Base-by-base conservation (phyloP, 2,329 filamentous ascomycete species). In the Lecanicillium sp. region DNA sequence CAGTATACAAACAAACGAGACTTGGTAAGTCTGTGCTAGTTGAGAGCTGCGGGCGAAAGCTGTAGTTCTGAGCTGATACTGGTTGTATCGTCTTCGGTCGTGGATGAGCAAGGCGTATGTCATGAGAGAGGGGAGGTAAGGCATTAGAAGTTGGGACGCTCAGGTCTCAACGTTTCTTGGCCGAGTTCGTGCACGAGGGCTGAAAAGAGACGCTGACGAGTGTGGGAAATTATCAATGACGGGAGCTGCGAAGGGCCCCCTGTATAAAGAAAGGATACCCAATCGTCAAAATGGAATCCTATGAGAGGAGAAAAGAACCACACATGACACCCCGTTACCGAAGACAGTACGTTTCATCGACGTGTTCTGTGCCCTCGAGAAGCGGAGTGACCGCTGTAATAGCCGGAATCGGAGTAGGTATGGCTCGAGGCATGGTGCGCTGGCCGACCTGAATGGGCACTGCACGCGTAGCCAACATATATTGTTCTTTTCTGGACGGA, bases 401-500 rank as follows among this genome's bases (percentile, higher is more conserved):
- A 75, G 41, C 70, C 70, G 6, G 71, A 74, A 56, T 75, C 71
- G 14, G 71, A 69, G 51, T 76, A 74, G 37, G 48, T 56, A 44
- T 63, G 62, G 20, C 50, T 51, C 38, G 60, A 56, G 20, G 63
- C 54, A 43, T 63, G 56, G 38, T 69, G 59, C 20, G 62, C 57
- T 28, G 58, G 54, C 35, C 59, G 56, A 22, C 51, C 48, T 6
- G 56, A 43, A 38, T 86, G 83, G 18, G 57, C 59, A 33, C 65
- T 59, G 63, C 88, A 95, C 37, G 82, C 74, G 55, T 92, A 92
- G 37, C 88, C 89, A 17, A 95, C 87, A 15, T 85, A 69, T 37
- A 95, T 83, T 6, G 76, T 84, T 56, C 83, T 81, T 53, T 85
- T 80, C 48, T 86, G 77, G 41, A 89, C 67, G 33, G 53, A 51